phyloP scores from a whole-genome alignment of 768 basidiomycete species.

The Boletus pseudopeckii region DNA sequence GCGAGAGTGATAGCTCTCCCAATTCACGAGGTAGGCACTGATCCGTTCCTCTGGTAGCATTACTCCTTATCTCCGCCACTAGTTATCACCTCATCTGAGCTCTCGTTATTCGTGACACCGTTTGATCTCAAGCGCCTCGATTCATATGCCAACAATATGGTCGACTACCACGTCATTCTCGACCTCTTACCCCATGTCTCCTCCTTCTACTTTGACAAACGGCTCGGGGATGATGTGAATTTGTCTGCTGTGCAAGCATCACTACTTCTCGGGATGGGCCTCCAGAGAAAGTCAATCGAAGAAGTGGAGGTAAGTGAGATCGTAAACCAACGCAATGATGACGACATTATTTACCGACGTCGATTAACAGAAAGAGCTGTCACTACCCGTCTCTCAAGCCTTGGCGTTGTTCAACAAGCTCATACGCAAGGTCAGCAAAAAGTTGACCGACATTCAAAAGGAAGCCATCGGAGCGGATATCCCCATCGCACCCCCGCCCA shows the following conservation, averaged over 20 bases:
- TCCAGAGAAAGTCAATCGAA: slow-evolving; percentile 88
- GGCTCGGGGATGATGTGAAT: slow-evolving; percentile 59
- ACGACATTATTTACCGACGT: slow-evolving; percentile 2
- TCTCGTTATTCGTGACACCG: slow-evolving; percentile 69
- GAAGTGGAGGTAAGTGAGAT: slow-evolving; percentile 69
- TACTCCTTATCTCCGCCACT: neutral
- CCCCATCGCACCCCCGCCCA: slow-evolving; percentile 38
- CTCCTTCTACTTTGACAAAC: slow-evolving; percentile 79
- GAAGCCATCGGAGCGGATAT: slow-evolving; percentile 66
- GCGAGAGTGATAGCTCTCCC: slow-evolving; percentile 34
- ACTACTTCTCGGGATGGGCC: slow-evolving; percentile 82
- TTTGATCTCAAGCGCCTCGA: slow-evolving; percentile 96
- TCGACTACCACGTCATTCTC: slow-evolving; percentile 95
- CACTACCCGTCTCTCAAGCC: slow-evolving; percentile 79
- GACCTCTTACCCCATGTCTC: slow-evolving; percentile 85
- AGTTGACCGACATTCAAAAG: slow-evolving; percentile 75
- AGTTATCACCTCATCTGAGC: slow-evolving; percentile 38
- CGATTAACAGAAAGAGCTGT: slow-evolving; percentile 61
- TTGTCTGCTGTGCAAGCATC: slow-evolving; percentile 89
- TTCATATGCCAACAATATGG: slow-evolving; percentile 92
- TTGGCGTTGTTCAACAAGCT: slow-evolving; percentile 91
- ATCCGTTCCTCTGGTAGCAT: slow-evolving; percentile 20
- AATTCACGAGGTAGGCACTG: slow-evolving; percentile 25
- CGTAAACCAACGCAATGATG: neutral
- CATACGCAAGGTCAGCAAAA: slow-evolving; percentile 77